Percentiles rank a stretch among this genome's conserved stretches.
Conservation (phyloP, 495 filamentous ascomycete species). For the Penicillium subrubescens region DNA sequence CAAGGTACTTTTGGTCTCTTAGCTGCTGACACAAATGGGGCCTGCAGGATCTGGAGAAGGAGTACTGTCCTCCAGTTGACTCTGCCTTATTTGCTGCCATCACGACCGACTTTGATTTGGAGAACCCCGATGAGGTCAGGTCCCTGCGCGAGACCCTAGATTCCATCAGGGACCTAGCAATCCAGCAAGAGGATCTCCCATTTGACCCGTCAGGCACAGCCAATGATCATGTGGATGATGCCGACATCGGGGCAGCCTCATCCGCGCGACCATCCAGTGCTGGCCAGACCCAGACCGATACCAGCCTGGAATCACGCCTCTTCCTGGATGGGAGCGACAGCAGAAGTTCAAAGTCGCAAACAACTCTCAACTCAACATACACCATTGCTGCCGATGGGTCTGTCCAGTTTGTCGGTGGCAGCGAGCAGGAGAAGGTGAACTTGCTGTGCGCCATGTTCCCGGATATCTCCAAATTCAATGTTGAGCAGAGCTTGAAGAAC, state of each 20-base stretch:
- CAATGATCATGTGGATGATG: conserved; percentile 26
- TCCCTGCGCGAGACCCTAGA: conserved; percentile 58
- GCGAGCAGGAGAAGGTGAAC: conserved; percentile 56
- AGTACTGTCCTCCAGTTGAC: conserved; percentile 66
- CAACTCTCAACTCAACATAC: conserved; percentile 27
- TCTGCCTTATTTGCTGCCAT: conserved; percentile 67
- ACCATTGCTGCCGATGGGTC: conserved; percentile 37
- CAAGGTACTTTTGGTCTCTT: not conserved
- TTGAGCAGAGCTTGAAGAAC: conserved; percentile 66
- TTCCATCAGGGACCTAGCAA: conserved; percentile 58
- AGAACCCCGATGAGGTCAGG: conserved; percentile 48
- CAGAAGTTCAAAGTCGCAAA: not conserved
- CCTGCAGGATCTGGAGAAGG: conserved; percentile 45
- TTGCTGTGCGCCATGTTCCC: conserved; percentile 71
- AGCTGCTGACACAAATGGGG: not conserved
- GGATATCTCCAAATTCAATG: conserved; percentile 59
- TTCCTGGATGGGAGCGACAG: conserved; percentile 12
- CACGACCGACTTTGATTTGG: conserved; percentile 62
- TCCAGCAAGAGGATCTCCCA: conserved; percentile 64
- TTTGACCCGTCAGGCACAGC: conserved; percentile 76
- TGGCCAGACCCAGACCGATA: conserved; percentile 42
- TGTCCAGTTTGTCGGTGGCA: conserved; percentile 48
- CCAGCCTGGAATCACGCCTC: conserved; percentile 39
- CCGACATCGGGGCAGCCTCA: conserved; percentile 1
- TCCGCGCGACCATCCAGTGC: not conserved